These are phyloP conservation scores for Hydrangea macrophylla DNA, from an alignment of 148 eudicot species.

Conservation along the genomic window DNA sequence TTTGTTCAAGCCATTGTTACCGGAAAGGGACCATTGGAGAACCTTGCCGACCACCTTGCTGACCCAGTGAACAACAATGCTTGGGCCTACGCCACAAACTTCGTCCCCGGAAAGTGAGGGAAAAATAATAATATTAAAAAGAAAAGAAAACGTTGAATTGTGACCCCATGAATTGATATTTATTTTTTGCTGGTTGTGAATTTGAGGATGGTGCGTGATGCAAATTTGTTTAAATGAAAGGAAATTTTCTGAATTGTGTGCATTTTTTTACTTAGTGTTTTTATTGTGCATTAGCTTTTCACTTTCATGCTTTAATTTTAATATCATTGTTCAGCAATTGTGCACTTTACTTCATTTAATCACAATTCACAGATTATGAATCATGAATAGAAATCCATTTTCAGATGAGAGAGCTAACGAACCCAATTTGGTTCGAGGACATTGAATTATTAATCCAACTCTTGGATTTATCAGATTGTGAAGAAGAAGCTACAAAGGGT, in stretches of 20 bases:
- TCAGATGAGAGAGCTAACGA: no score
- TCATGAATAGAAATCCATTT: no score
- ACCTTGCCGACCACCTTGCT: conserved; percentile 39
- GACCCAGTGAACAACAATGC: no score
- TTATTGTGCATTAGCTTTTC: no score
- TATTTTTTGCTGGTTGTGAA: neutral
- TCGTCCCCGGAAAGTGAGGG: conserved; percentile 32
- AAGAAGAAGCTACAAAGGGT: conserved; percentile 9
- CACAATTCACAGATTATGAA: no score
- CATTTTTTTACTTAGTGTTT: no score
- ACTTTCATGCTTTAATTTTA: no score
- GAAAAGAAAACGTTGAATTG: neutral
- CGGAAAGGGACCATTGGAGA: conserved; percentile 42
- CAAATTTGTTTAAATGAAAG: neutral
- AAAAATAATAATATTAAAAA: neutral
- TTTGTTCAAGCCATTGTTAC: conserved; percentile 39
- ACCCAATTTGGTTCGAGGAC: no score
- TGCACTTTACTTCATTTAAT: no score
- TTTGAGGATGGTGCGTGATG: conserved; percentile 1
- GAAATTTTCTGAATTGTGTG: neutral
- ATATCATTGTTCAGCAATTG: no score
- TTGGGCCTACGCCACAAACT: conserved; percentile 38
- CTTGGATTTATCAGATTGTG: conserved; percentile 43
- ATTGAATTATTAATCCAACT: conserved; percentile 57
- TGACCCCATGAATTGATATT: neutral